Conservation (phyloP, 148 eudicot species). For the Nyssa sinensis region DNA sequence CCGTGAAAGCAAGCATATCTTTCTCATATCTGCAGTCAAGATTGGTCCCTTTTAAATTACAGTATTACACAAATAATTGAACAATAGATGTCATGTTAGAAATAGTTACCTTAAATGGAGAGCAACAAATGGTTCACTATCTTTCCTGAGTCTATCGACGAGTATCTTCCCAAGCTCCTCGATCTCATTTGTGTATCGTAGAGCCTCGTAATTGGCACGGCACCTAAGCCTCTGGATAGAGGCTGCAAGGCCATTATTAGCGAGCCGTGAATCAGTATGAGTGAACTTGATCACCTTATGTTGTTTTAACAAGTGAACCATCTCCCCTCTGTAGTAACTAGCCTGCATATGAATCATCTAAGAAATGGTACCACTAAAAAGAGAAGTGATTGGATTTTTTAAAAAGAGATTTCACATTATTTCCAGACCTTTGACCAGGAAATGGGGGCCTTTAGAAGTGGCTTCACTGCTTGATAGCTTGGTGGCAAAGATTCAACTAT, state of each 20-base stretch:
- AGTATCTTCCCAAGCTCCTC: constrained; percentile 45
- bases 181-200: constrained; percentile 52
- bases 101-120: constrained; percentile 67
- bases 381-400: background rate
- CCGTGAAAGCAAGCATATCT: constrained; percentile 84
- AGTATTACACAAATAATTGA: no score
- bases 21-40: constrained; percentile 57
- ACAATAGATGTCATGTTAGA: background rate
- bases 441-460: constrained; percentile 48
- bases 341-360: constrained; percentile 34
- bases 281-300: constrained; percentile 58
- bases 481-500: constrained; percentile 53
- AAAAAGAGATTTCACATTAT: background rate
- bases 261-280: constrained; percentile 62
- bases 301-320: constrained; percentile 32
- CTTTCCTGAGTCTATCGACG: constrained; percentile 36
- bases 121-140: constrained; percentile 49
- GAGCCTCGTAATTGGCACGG: constrained; percentile 59
- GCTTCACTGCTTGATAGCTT: constrained; percentile 28
- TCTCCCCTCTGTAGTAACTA: constrained; percentile 52
- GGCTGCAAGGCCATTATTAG: constrained; percentile 59
- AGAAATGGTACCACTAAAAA: background rate
- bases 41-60: background rate
- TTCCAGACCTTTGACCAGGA: constrained; percentile 72
- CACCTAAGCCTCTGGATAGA: constrained; percentile 63